phyloP scores from a whole-genome alignment of 2,329 filamentous ascomycete genomes.

The Fusarium sp. region DNA sequence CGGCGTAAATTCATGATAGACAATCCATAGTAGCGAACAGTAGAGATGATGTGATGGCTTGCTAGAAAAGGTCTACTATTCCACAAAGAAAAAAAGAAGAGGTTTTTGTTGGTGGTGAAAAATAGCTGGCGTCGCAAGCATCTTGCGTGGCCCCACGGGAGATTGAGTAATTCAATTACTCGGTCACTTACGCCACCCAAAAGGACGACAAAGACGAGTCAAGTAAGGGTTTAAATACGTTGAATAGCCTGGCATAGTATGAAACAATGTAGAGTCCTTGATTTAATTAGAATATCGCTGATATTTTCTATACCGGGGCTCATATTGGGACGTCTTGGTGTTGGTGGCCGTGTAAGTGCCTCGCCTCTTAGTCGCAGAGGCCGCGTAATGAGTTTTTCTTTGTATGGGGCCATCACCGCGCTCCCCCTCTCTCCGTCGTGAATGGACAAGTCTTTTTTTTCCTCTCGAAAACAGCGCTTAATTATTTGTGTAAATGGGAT shows the following conservation, averaged over 20 bases:
- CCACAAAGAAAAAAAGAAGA: slow-evolving; percentile 12
- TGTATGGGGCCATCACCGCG: slow-evolving; percentile 14
- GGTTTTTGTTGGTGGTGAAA: slow-evolving; percentile 24
- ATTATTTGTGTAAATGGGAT: neutral
- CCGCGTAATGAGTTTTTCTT: slow-evolving; percentile 31
- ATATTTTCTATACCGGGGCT: slow-evolving; percentile 1
- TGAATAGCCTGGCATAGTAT: neutral
- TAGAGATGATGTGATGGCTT: neutral
- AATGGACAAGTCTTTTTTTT: slow-evolving; percentile 6
- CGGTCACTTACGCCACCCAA: slow-evolving; percentile 36
- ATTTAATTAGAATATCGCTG: neutral
- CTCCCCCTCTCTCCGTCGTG: slow-evolving; percentile 15
- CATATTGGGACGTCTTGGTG: neutral
- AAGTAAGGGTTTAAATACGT: neutral
- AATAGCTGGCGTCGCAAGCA: slow-evolving; percentile 46
- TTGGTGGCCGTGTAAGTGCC: slow-evolving; percentile 15
- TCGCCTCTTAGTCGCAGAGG: slow-evolving; percentile 12
- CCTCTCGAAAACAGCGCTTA: slow-evolving; percentile 7
- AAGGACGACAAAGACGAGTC: neutral
- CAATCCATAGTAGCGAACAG: neutral
- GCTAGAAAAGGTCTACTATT: neutral
- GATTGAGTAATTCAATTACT: slow-evolving; percentile 42
- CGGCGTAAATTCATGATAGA: slow-evolving; percentile 13
- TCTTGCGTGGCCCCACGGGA: slow-evolving; percentile 48
- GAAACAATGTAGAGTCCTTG: neutral